A percentile compares a stretch with the other conserved stretches of the same genome.
These are phyloP conservation scores for Galerina sulciceps DNA, from an alignment of 768 basidiomycete genomes.

Conservation along the genomic window DNA sequence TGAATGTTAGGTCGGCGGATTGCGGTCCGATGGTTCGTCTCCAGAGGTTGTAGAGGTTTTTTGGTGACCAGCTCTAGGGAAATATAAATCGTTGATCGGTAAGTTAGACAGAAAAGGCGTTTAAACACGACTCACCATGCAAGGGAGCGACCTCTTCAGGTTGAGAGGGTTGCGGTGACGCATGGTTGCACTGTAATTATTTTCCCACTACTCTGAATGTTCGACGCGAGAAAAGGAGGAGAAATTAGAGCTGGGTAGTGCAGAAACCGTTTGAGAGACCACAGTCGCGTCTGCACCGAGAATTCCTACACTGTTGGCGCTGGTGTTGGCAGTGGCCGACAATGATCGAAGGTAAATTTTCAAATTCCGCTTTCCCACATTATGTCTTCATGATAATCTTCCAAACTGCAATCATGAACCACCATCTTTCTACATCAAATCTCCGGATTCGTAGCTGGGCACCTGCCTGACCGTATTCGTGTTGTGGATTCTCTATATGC, in stretches of 20 bases:
- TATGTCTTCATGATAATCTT: background rate
- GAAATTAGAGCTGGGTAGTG: background rate
- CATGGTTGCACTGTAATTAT: slow-evolving; percentile 10
- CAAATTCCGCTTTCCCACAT: slow-evolving; percentile 14
- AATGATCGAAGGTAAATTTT: slow-evolving; percentile 9
- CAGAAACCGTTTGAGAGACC: background rate
- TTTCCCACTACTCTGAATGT: background rate
- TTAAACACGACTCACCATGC: slow-evolving; percentile 24
- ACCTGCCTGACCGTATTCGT: too few species aligned
- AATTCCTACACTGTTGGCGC: background rate
- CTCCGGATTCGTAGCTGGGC: too few species aligned
- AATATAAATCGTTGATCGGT: background rate
- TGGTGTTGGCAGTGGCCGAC: background rate
- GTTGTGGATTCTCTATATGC: too few species aligned
- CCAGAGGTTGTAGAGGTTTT: slow-evolving; percentile 91
- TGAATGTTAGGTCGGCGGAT: slow-evolving; percentile 61
- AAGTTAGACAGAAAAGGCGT: background rate
- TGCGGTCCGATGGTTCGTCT: slow-evolving; percentile 63
- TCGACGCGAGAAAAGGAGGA: background rate
- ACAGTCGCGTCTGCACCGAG: background rate
- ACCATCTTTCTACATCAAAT: too few species aligned
- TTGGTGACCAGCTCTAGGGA: slow-evolving; percentile 81
- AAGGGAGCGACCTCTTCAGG: slow-evolving; percentile 27
- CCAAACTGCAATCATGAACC: too few species aligned
- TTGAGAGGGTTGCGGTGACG: slow-evolving; percentile 28